Evolutionary conservation across 805 yeast species (phyloP).

Genomic region (Cyberlindnera xishuangbannaensis): DNA sequence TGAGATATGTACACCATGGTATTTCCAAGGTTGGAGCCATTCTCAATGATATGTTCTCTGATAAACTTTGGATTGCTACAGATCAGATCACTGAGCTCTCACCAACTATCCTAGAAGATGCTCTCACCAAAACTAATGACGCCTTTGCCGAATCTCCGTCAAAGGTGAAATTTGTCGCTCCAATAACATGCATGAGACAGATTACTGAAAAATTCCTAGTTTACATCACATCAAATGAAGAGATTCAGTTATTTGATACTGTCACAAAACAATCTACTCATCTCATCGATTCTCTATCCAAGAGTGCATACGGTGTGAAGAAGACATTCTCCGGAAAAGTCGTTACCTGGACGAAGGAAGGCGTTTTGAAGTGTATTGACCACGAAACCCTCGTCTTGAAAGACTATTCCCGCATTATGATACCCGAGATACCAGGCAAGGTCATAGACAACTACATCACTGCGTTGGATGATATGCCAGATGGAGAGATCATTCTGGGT

Average conservation of each 20-base stretch:
- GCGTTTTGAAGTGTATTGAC: constrained; percentile 30
- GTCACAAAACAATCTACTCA: constrained; percentile 8
- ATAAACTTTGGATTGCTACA: constrained; percentile 29
- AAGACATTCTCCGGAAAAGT: constrained; percentile 27
- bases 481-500: constrained; percentile 34
- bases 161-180: constrained; percentile 19
- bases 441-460: constrained; percentile 36
- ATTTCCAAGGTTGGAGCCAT: constrained; percentile 16
- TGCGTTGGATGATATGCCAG: constrained; percentile 31
- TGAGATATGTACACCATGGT: constrained; percentile 12
- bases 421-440: constrained; percentile 26
- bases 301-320: constrained; percentile 36
- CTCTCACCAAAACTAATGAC: constrained; percentile 21
- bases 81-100: constrained; percentile 11
- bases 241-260: constrained; percentile 28
- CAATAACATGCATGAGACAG: constrained; percentile 21
- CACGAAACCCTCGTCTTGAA: constrained; percentile 14
- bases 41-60: constrained; percentile 12
- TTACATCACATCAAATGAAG: constrained; percentile 32
- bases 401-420: constrained; percentile 8
- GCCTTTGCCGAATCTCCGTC: constrained; percentile 30
- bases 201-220: constrained; percentile 25
- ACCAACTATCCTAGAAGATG: constrained; percentile 24
- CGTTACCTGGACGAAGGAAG: constrained; percentile 38
- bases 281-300: constrained; percentile 33